Base-by-base conservation (phyloP, 192 early-diverging fungal genomes). In the Powellomyces hirtus region DNA sequence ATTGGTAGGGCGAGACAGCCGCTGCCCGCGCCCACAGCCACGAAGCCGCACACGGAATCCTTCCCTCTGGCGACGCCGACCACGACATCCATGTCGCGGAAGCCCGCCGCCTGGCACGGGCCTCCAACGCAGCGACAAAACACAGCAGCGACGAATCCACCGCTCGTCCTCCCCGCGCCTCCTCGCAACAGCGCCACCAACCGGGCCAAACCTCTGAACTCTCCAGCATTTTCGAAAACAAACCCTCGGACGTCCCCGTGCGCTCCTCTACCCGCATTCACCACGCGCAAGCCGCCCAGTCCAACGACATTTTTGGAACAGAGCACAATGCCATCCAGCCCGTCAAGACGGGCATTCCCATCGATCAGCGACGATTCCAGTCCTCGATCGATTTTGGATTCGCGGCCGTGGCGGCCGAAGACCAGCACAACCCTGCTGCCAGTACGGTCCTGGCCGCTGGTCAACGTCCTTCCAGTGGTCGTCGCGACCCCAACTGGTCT, bases 401-500 rank as follows among this genome's bases (percentile, higher is more conserved):
- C 36, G 59, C 10, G 13, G 51, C 51, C 13, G 13, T 24, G 13
- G 51, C 53, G 38, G 59, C 36, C 20, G 46, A 79, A 29, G 73
- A 77, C 24, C 70, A 79, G 14, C 10, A 65, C 4, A 38, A 61
- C 14, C 59, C 63, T 5, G 65, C 75, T 22, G 65, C 67, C 0
- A 34, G 27, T 0, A 64, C n/a, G n/a, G n/a, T n/a, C n/a, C n/a
- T n/a, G n/a, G n/a, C 29, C 40, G 40, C 10, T 42, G 40, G 18
- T 13, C 8, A 18, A 42, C 40, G 40, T 42, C 40, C 8, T 16
- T 18, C 16, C 10, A 60, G 20, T 13, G 18, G 52, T 14, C 29
- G 69, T 46, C 68, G 79, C 37, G 79, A 79, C 59, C 76, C 79
- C 24, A 77, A 77, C 70, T 80, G 75, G 75, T 60, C 57, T 2